These are phyloP conservation scores for Eucalyptus shirleyi DNA, from an alignment of 345 rosid genomes.

Conservation along the genomic window DNA sequence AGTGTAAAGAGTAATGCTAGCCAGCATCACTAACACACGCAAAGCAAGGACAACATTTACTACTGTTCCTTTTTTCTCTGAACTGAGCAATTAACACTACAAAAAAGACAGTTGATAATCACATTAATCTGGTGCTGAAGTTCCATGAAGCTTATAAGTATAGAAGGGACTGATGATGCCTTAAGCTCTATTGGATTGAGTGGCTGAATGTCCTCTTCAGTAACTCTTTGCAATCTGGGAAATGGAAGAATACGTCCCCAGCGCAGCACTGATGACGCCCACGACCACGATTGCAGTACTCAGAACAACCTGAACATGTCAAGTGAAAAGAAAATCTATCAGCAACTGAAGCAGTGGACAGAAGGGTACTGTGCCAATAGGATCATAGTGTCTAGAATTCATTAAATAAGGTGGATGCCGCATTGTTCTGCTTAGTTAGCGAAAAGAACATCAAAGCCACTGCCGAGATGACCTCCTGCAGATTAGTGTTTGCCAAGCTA, in stretches of 20 bases:
- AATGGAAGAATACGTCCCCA: constrained; percentile 62
- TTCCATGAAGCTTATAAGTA: background rate
- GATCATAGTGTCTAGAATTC: background rate
- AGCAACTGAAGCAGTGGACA: background rate
- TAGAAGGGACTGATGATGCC: background rate
- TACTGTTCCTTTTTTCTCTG: background rate
- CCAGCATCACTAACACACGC: background rate
- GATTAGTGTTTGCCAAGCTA: background rate
- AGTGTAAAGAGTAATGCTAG: background rate
- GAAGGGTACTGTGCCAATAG: background rate
- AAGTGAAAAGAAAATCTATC: background rate
- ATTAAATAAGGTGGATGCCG: background rate
- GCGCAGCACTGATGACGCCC: constrained; percentile 40
- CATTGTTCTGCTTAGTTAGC: background rate
- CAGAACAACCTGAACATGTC: background rate
- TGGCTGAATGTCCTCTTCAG: background rate
- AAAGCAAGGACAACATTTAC: background rate
- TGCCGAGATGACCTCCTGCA: background rate
- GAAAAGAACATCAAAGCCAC: background rate
- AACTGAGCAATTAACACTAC: background rate
- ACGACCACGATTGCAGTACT: constrained; percentile 17
- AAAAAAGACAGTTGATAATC: background rate
- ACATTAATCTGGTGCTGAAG: background rate
- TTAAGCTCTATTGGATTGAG: background rate
- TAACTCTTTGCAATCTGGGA: constrained; percentile 18